Conservation (phyloP, 2,329 filamentous ascomycete genomes). For the Cryphonectria naterciae region DNA sequence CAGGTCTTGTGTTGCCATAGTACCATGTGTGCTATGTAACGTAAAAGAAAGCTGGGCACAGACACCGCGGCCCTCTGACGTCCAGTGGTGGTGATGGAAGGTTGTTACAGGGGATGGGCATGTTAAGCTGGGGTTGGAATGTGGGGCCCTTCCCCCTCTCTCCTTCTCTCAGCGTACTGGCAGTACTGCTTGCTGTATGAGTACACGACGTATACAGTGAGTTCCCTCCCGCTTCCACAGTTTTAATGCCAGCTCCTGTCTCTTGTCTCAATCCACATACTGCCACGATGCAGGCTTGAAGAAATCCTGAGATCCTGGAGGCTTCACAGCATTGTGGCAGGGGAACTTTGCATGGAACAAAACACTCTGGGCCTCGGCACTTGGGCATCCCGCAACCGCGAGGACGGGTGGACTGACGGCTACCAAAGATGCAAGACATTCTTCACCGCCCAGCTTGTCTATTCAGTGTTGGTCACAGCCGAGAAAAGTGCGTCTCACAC, state of each 20-base stretch:
- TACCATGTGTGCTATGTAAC: neutral
- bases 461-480: slow-evolving; percentile 9
- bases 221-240: neutral
- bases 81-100: neutral
- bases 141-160: neutral
- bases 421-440: neutral
- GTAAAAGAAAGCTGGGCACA: neutral
- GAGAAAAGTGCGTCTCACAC: neutral
- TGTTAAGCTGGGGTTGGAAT: neutral
- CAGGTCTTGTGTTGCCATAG: neutral
- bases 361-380: neutral
- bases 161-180: neutral
- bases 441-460: neutral
- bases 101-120: neutral
- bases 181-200: neutral
- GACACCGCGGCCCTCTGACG: neutral
- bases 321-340: neutral
- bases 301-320: neutral
- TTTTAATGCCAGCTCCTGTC: neutral
- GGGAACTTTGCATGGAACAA: neutral
- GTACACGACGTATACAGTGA: neutral
- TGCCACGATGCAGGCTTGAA: neutral
- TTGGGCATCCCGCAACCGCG: neutral
- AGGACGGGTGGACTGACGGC: neutral
- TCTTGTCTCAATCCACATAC: neutral